Evolutionary conservation across 768 basidiomycete species (phyloP).

Genomic region (Inosperma sp.): DNA sequence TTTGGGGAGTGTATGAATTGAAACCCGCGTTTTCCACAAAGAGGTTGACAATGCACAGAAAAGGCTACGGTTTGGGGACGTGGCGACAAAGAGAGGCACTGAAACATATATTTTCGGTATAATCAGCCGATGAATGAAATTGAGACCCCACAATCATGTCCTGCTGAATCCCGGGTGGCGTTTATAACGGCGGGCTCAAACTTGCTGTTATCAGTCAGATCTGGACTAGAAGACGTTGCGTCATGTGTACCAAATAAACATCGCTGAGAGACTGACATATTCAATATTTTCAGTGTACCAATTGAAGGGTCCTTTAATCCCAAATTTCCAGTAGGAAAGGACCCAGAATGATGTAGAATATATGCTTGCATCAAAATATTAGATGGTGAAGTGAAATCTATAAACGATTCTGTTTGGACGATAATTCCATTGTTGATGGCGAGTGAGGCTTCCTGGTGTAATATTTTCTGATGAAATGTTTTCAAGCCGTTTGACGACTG

Average conservation of each 20-base stretch:
- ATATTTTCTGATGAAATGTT: conserved; percentile 32
- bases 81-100: conserved; percentile 55
- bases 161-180: conserved; percentile 37
- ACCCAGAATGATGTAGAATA: conserved; percentile 44
- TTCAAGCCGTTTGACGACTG: too few relatives aligned
- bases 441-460: conserved; percentile 33
- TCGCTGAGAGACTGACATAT: conserved; percentile 40
- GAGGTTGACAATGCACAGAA: conserved; percentile 52
- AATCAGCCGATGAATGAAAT: neutral
- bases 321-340: conserved; percentile 26
- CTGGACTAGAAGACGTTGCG: conserved; percentile 39
- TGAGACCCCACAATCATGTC: conserved; percentile 46
- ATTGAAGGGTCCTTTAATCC: conserved; percentile 38
- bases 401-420: conserved; percentile 40
- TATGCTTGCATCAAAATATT: conserved; percentile 39
- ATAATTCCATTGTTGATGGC: conserved; percentile 43
- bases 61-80: conserved; percentile 58
- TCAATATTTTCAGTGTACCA: conserved; percentile 48
- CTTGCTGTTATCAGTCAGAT: conserved; percentile 44
- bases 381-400: conserved; percentile 27
- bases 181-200: conserved; percentile 50
- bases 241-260: neutral
- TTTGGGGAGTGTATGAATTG: conserved; percentile 44
- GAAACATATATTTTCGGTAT: conserved; percentile 7
- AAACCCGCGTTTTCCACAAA: conserved; percentile 33